Conservation (phyloP, 1,284 basidiomycete genomes). For the Wallemia ichthyophaga region DNA sequence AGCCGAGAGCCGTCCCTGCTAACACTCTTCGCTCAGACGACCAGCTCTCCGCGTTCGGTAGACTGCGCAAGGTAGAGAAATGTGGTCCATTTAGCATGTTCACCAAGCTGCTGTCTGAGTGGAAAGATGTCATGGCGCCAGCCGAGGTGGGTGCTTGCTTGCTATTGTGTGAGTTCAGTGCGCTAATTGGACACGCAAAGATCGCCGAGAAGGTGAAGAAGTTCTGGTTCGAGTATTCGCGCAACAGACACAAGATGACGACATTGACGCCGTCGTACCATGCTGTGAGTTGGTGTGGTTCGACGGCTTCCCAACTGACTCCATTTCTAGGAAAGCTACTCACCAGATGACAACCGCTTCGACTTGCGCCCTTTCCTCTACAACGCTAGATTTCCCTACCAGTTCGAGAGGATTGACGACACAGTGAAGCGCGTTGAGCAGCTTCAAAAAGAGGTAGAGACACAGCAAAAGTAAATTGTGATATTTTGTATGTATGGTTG, state of each 20-base stretch:
- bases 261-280: slow-evolving; percentile 90
- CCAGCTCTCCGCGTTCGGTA: slow-evolving; percentile 72
- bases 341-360: slow-evolving; percentile 87
- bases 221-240: slow-evolving; percentile 89
- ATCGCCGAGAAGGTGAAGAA: slow-evolving; percentile 91
- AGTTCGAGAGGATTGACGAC: slow-evolving; percentile 79
- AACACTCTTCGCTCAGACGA: slow-evolving; percentile 25
- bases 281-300: slow-evolving; percentile 32
- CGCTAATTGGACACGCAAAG: slow-evolving; percentile 17
- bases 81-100: slow-evolving; percentile 93
- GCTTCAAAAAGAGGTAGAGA: neutral
- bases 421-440: slow-evolving; percentile 31
- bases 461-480: neutral
- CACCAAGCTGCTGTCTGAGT: slow-evolving; percentile 70
- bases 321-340: slow-evolving; percentile 50
- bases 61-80: slow-evolving; percentile 81
- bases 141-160: too few relatives aligned
- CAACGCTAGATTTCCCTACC: slow-evolving; percentile 74
- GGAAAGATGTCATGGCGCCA: slow-evolving; percentile 46
- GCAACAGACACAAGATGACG: slow-evolving; percentile 98
- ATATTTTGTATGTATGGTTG: too few relatives aligned
- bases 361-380: slow-evolving; percentile 91
- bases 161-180: too few relatives aligned
- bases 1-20: neutral
- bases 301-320: too few relatives aligned